These are phyloP conservation scores for Talaromyces piceae DNA, from an alignment of 2,329 filamentous ascomycete species.

Conservation along the genomic window DNA sequence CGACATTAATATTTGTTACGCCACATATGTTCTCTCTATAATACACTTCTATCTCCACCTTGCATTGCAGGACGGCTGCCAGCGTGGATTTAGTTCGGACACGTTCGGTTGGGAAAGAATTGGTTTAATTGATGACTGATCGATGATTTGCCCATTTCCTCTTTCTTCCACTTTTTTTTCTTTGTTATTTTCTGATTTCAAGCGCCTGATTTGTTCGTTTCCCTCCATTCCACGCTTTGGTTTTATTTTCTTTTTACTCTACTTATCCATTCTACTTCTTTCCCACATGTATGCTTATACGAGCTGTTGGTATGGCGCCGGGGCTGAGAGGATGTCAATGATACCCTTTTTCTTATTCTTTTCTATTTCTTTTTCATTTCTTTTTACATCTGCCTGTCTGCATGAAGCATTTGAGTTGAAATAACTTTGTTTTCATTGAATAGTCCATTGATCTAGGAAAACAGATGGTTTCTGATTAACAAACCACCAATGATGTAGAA, in stretches of 20 bases:
- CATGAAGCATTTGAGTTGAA: background rate
- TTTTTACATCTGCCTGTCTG: background rate
- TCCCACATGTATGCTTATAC: background rate
- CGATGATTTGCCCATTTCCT: background rate
- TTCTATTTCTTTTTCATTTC: background rate
- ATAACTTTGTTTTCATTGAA: background rate
- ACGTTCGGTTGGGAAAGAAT: background rate
- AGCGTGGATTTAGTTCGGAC: background rate
- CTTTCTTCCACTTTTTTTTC: no score
- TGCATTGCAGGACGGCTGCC: slow-evolving; percentile 1
- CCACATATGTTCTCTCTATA: background rate
- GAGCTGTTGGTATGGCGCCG: background rate
- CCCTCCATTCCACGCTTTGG: background rate
- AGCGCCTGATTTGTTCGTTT: no score
- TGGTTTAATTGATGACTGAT: background rate
- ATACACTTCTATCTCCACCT: background rate
- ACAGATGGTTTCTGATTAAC: no score
- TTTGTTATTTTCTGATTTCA: no score
- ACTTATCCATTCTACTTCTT: background rate
- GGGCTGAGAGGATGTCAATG: slow-evolving; percentile 2
- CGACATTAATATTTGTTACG: background rate
- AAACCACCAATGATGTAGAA: background rate
- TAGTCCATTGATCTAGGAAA: no score
- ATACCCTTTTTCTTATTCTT: slow-evolving; percentile 1
- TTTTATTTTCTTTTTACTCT: background rate